Conservation (phyloP, 495 filamentous ascomycete species). For the Hypoxylon fragiforme region DNA sequence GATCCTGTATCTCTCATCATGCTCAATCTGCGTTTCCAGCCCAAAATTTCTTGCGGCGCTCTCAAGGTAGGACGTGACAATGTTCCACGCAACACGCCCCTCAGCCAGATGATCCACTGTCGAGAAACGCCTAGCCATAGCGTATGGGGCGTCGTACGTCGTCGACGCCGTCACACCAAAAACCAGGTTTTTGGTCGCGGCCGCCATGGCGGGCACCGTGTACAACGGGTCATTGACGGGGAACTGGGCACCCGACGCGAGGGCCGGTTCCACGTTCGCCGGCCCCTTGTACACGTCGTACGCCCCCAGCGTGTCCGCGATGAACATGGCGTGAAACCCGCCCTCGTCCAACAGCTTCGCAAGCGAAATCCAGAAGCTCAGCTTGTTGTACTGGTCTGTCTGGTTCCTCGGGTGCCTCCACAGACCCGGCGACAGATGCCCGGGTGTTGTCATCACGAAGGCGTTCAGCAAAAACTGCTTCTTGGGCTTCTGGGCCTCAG, state of each 20-base stretch:
- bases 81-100: constrained; percentile 62
- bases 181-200: constrained; percentile 56
- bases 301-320: constrained; percentile 47
- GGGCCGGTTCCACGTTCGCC: constrained; percentile 55
- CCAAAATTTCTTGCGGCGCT: constrained; percentile 63
- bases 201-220: constrained; percentile 43
- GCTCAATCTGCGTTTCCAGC: constrained; percentile 52
- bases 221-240: constrained; percentile 55
- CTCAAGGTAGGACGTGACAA: constrained; percentile 64
- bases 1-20: constrained; percentile 62
- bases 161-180: constrained; percentile 61
- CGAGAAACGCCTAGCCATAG: constrained; percentile 59
- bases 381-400: constrained; percentile 57
- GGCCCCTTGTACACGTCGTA: constrained; percentile 66
- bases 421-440: constrained; percentile 57
- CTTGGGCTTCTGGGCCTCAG: constrained; percentile 21
- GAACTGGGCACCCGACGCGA: constrained; percentile 60
- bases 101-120: constrained; percentile 64
- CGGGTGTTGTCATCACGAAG: constrained; percentile 56
- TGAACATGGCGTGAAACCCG: constrained; percentile 62
- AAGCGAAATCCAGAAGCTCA: constrained; percentile 40
- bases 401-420: constrained; percentile 59
- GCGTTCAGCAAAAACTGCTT: constrained; percentile 63
- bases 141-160: constrained; percentile 66
- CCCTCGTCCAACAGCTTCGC: constrained; percentile 48